Base-by-base conservation (phyloP, 148 eudicot genomes). In the Rhododendron ferrugineum region DNA sequence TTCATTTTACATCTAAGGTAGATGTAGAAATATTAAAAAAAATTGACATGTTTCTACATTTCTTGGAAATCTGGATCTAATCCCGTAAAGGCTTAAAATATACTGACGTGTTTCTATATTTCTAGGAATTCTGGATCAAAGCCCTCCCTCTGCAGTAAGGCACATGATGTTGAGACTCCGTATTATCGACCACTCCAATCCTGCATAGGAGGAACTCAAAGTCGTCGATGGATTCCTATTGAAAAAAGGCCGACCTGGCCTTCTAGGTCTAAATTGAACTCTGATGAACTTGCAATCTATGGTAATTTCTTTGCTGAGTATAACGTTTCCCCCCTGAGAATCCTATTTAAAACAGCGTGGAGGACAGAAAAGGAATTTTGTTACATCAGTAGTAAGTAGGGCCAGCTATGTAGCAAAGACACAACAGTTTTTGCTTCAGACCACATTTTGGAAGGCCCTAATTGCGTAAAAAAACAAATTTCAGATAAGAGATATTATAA, bases 161-260 rank as follows among this genome's bases (percentile, higher is more conserved):
- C 89, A 84, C 95, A 88, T 77, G 99, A 97, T 88, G 83, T 93
- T 88, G 98, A 97, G 88, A 89, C 98, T 75, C 94, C 99, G 52
- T 93, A 95, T 82, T 97, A 95, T 90, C 90, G 91, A 80, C 95
- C 94, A 10, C 95, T 97, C 54, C 96, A 94, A 80, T 68, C 86
- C 44, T 97, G 99, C 91, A 93, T 97, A 47, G 98, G 93, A 54
- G 98, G 99, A 86, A 93, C 95, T 85, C 99, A 92, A 34, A 97
- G 92, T 87, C 92, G 86, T 78, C 93, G 95, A 68, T 97, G 99
- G 99, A 89, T 92, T 85, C 89, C 99, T 70, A 93, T 95, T 81
- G 93, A 93, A 79, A 91, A 91, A 73, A 94, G 93, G 87, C 89
- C 92, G 80, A 90, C 89, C 40, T 97, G 99, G 99, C 99, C 99